Evolutionary conservation across 345 rosid genomes (phyloP).

Genomic region (Hibiscus mutabilis): DNA sequence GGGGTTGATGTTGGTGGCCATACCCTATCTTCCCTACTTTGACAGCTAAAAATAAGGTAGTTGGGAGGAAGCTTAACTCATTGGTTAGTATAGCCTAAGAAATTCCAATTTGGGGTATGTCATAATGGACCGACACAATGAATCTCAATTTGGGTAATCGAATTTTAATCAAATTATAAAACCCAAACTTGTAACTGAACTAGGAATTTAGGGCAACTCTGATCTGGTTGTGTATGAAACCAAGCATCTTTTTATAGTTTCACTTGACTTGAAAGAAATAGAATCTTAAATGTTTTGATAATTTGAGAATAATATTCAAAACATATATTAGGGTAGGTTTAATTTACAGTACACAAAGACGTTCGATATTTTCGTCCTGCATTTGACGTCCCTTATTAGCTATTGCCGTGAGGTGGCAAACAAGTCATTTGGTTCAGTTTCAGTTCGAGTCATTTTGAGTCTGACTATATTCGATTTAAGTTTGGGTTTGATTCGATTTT

Average conservation of each 20-base stretch:
- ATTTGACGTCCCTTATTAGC: too few relatives aligned
- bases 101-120: not conserved
- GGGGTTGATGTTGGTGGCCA: slow-evolving; percentile 30
- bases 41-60: slow-evolving; percentile 18
- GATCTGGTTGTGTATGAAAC: not conserved
- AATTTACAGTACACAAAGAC: too few relatives aligned
- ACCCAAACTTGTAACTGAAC: not conserved
- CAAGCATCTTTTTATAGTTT: slow-evolving; percentile 3
- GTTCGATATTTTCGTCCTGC: too few relatives aligned
- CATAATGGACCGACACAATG: too few relatives aligned
- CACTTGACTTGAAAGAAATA: not conserved
- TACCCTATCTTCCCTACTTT: slow-evolving; percentile 10
- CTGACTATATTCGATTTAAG: too few relatives aligned
- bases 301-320: not conserved
- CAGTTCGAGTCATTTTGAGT: too few relatives aligned
- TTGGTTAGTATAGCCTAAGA: not conserved
- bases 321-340: not conserved
- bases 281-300: not conserved
- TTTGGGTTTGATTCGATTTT: too few relatives aligned
- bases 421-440: too few relatives aligned
- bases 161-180: too few relatives aligned
- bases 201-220: not conserved
- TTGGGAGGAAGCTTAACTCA: not conserved
- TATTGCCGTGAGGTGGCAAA: too few relatives aligned
- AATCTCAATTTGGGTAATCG: not conserved